Base-by-base conservation (phyloP, 2,329 filamentous ascomycete species). In the Ceratocystis destructans region DNA sequence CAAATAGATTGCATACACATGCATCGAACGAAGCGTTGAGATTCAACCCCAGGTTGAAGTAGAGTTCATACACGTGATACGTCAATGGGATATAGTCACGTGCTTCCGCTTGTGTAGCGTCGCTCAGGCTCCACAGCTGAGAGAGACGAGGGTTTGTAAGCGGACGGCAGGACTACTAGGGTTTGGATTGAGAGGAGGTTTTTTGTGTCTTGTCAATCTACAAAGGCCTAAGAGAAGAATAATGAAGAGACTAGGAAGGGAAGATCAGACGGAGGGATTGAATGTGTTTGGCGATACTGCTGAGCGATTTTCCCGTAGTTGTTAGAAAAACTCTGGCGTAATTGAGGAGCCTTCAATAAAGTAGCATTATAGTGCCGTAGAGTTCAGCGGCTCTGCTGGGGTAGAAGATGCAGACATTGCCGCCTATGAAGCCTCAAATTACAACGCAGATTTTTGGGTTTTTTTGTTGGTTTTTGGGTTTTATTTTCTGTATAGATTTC, bases 51-150 rank as follows among this genome's bases (percentile, higher is more conserved):
- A 57, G 25, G 22, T 57, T 57, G 53, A 57, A 57, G 53, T 57
- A 17, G 22, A 57, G 53, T 57, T 57, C 22, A 57, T 31, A 25
- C 53, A 57, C 53, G 53, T 57, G 53, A 57, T 57, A 50, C 46
- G 46, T 50, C 46, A 50, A 20, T 22, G 46, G 37, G 7, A n/a
- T 8, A 20, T 0, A 2, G 46, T 50, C 46, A 50, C 46, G 46
- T 50, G 46, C 6, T 6, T 50, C 10, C 10, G 37, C 46, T 50
- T 50, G 46, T 50, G 46, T 50, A 50, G 46, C 46, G 46, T 50
- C 17, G 20, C 46, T 25, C 8, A 12, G n/a, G 6, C 46, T 22
- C 46, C 46, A 50, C 46, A 17, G 37, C 3, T 41, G 37, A 41
- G 45, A 20, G 45, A 48, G 45, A 48, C 45, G 45, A 17, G n/a